phyloP scores from a whole-genome alignment of 345 rosid species.

The Isatis tinctoria region DNA sequence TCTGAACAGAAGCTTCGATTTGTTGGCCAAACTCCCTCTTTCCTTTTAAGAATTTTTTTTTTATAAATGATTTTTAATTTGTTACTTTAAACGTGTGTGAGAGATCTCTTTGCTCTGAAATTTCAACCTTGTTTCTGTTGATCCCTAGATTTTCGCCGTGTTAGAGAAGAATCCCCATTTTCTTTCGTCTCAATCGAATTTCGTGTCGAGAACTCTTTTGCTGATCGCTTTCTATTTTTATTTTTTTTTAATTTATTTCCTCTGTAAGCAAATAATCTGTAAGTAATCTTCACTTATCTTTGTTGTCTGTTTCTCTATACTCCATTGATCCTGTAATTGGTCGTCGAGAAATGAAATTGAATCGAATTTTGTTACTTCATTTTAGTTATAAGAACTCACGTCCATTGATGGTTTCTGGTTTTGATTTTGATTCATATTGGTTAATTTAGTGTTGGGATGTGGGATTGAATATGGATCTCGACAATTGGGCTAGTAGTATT shows the following conservation, averaged over 20 bases:
- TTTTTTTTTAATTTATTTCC: not conserved
- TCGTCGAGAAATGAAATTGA: not conserved
- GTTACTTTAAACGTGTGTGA: constrained; percentile 15
- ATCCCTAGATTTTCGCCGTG: constrained; percentile 28
- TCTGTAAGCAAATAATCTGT: constrained; percentile 3
- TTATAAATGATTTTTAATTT: not conserved
- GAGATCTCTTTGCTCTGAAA: constrained; percentile 30
- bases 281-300: not conserved
- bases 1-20: constrained; percentile 35
- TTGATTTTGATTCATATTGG: constrained; percentile 14
- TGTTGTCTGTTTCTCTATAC: not conserved
- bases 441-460: not conserved
- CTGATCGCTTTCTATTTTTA: constrained; percentile 6
- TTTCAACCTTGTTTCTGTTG: constrained; percentile 21
- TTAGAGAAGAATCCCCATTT: constrained; percentile 6
- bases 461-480: constrained; percentile 15
- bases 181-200: not conserved
- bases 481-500: constrained; percentile 6
- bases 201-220: constrained; percentile 1
- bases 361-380: not conserved
- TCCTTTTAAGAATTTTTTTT: not conserved
- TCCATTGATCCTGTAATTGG: constrained; percentile 5
- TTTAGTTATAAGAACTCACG: not conserved
- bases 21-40: constrained; percentile 30
- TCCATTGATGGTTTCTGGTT: not conserved